These are phyloP conservation scores for Podospora comata DNA, from an alignment of 495 filamentous ascomycete genomes.

Conservation along the genomic window DNA sequence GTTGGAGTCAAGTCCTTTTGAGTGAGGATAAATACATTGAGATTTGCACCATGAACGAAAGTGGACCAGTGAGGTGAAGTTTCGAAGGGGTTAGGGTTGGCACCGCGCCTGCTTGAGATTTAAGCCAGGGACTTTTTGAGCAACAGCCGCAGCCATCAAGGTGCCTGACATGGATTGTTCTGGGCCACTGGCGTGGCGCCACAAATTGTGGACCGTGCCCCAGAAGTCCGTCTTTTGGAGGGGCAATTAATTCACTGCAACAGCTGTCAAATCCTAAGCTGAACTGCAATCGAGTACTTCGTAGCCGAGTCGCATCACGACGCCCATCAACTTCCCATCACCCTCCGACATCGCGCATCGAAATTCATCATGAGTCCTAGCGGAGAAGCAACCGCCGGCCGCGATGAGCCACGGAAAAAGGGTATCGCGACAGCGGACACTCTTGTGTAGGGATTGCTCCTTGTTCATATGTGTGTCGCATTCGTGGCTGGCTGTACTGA, in stretches of 20 bases:
- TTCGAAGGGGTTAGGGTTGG: not conserved
- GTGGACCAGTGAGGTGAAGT: not conserved
- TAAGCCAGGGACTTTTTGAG: no score
- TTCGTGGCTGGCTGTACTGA: not conserved
- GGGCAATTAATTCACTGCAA: not conserved
- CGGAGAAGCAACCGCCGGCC: conserved; percentile 45
- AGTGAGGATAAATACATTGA: not conserved
- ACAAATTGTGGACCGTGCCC: not conserved
- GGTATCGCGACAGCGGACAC: conserved; percentile 77
- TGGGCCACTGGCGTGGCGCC: not conserved
- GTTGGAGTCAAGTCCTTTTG: not conserved
- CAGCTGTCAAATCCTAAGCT: not conserved
- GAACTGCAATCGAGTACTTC: not conserved
- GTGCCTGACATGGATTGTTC: not conserved
- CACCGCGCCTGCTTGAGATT: not conserved
- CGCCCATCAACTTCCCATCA: not conserved
- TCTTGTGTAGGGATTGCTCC: conserved; percentile 52
- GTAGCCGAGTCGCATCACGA: not conserved
- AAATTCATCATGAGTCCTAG: conserved; percentile 42
- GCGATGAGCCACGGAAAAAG: conserved; percentile 58
- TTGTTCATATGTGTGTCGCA: conserved; percentile 7
- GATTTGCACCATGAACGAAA: not conserved
- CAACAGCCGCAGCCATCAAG: not conserved
- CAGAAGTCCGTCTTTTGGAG: not conserved
- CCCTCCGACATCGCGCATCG: conserved; percentile 17